A percentile compares a stretch with the other conserved stretches of the same genome.
Evolutionary conservation across 2,329 filamentous ascomycete genomes (phyloP).

Genomic region (Phyllosticta citriasiana): DNA sequence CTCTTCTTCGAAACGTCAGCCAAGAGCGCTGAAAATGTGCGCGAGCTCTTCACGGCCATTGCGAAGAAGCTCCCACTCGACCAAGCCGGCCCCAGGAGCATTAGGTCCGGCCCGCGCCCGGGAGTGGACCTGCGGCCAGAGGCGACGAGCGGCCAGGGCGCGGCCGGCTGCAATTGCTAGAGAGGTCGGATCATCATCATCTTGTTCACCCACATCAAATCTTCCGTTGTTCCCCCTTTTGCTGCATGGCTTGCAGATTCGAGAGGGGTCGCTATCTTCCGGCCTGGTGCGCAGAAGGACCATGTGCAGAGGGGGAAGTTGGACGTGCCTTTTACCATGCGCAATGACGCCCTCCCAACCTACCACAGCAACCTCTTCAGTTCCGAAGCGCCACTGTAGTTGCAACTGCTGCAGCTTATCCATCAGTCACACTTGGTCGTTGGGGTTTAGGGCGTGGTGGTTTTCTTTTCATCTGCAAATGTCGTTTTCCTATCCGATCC

Average conservation of each 20-base stretch:
- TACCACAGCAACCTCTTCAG: not conserved
- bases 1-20: slow-evolving; percentile 98
- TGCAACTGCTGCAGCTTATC: not conserved
- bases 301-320: slow-evolving; percentile 1
- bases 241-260: not conserved
- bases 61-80: slow-evolving; percentile 96
- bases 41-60: slow-evolving; percentile 92
- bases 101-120: slow-evolving; percentile 52
- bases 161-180: slow-evolving; percentile 56
- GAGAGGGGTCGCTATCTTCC: not conserved
- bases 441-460: slow-evolving; percentile 10
- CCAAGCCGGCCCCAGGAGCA: slow-evolving; percentile 83
- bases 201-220: not conserved
- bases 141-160: slow-evolving; percentile 47
- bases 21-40: slow-evolving; percentile 93
- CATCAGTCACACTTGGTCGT: slow-evolving; percentile 9
- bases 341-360: not conserved
- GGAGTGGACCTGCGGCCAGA: slow-evolving; percentile 60
- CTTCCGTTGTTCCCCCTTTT: slow-evolving; percentile 9
- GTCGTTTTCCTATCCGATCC: slow-evolving; percentile 10
- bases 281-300: not conserved
- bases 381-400: not conserved
- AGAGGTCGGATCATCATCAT: slow-evolving; percentile 3
- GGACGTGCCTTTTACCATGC: not conserved
- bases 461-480: slow-evolving; percentile 7